Conservation (phyloP, 768 basidiomycete genomes). For the Mrakia hoshinonis region DNA sequence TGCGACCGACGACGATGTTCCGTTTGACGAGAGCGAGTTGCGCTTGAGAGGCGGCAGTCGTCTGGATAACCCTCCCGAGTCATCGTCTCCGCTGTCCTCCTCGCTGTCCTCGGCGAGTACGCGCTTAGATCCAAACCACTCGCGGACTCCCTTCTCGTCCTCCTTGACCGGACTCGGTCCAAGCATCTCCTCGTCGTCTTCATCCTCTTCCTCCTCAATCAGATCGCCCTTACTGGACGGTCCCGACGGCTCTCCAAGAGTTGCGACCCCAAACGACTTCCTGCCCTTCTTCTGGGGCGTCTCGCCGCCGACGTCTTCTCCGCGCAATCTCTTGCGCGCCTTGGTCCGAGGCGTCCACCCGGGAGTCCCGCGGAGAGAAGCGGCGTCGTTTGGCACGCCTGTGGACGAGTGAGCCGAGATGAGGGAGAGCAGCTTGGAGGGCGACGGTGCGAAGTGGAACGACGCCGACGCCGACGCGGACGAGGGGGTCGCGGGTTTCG, state of each 20-base stretch:
- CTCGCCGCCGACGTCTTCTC: conserved; percentile 5
- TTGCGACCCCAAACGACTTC: neutral
- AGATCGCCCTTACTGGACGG: neutral
- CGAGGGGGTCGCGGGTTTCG: neutral
- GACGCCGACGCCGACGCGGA: conserved; percentile 1
- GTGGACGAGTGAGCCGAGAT: conserved; percentile 17
- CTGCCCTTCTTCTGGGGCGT: conserved; percentile 15
- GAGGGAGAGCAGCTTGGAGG: conserved; percentile 6
- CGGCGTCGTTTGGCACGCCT: conserved; percentile 9
- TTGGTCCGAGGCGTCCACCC: conserved; percentile 26
- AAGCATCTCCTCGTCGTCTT: conserved; percentile 1
- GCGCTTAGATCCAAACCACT: neutral
- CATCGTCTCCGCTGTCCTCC: neutral
- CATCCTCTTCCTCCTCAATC: conserved; percentile 14
- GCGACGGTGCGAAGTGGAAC: conserved; percentile 8
- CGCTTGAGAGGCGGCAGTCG: neutral
- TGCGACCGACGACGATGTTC: neutral
- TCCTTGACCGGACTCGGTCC: conserved; percentile 17
- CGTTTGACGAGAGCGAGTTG: neutral
- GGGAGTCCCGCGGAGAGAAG: neutral
- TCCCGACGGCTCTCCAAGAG: neutral
- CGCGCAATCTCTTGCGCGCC: conserved; percentile 22
- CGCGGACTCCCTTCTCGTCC: neutral
- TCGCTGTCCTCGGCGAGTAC: neutral
- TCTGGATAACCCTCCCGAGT: neutral